Percentiles rank a stretch among this genome's conserved stretches.
phyloP scores from a whole-genome alignment of 1,284 basidiomycete species.

The Cerioporus squamosus region DNA sequence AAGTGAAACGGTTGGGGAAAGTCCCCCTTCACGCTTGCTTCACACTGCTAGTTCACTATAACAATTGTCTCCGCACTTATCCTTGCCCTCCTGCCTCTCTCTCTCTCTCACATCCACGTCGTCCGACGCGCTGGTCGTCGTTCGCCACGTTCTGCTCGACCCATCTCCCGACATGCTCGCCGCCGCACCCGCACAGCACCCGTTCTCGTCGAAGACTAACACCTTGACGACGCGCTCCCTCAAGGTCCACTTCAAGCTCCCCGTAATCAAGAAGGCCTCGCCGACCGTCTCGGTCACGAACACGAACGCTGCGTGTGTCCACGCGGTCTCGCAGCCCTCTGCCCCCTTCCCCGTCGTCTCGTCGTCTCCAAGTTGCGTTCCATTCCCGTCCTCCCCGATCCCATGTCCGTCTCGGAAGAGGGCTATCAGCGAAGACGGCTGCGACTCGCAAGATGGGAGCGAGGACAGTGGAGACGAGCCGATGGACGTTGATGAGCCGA shows the following conservation, averaged over 20 bases:
- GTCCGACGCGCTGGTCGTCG: conserved; percentile 23
- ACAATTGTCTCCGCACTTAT: conserved; percentile 7
- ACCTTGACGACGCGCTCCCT: conserved; percentile 13
- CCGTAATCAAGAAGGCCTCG: conserved; percentile 27
- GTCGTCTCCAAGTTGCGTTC: conserved; percentile 23
- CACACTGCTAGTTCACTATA: not conserved
- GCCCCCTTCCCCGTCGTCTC: conserved; percentile 11
- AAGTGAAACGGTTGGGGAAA: conserved; percentile 13
- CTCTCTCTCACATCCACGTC: conserved; percentile 14
- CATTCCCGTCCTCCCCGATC: conserved; percentile 35
- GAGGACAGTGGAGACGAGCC: conserved; percentile 4
- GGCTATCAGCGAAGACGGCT: conserved; percentile 15
- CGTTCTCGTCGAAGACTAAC: conserved; percentile 15
- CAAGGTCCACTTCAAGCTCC: conserved; percentile 23
- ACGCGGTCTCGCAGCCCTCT: conserved; percentile 5
- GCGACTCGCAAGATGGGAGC: not conserved
- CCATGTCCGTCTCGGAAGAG: conserved; percentile 25
- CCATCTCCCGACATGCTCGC: conserved; percentile 10
- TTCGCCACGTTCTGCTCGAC: conserved; percentile 18
- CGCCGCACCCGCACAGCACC: not conserved
- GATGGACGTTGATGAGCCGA: not conserved
- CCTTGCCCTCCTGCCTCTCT: conserved; percentile 1
- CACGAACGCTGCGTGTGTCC: conserved; percentile 28
- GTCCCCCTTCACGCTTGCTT: not conserved
- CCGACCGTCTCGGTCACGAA: conserved; percentile 35